These are phyloP conservation scores for Talaromyces sp. DNA, from an alignment of 2,329 filamentous ascomycete species.

Conservation along the genomic window DNA sequence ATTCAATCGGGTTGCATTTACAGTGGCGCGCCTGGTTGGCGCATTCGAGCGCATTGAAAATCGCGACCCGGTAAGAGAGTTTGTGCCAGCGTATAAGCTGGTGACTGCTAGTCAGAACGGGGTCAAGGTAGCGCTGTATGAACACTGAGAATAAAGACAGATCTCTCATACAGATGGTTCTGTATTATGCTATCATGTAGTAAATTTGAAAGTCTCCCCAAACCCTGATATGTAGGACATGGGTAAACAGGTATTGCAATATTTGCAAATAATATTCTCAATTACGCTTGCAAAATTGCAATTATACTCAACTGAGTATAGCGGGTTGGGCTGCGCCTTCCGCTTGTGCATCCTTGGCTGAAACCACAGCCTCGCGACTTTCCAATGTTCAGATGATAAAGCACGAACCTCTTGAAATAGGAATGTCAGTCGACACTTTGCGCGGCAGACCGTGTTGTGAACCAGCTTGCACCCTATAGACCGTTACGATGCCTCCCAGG, in stretches of 20 bases:
- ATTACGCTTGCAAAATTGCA: not conserved
- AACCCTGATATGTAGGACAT: not conserved
- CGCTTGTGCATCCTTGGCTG: not conserved
- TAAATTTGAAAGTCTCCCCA: too few species aligned
- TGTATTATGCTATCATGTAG: not conserved
- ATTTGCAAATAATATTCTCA: not conserved
- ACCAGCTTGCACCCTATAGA: not conserved
- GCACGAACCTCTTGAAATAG: not conserved
- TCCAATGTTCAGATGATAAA: not conserved
- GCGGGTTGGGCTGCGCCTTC: not conserved
- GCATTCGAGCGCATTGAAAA: constrained; percentile 7
- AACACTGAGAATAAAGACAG: not conserved
- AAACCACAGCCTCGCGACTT: not conserved
- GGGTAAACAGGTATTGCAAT: not conserved
- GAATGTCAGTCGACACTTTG: not conserved
- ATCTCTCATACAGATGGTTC: not conserved
- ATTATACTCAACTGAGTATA: not conserved
- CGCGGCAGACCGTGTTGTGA: not conserved
- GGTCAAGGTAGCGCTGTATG: constrained; percentile 6
- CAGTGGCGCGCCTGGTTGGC: not conserved
- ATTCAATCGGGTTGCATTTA: constrained; percentile 5
- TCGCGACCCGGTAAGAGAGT: constrained; percentile 2
- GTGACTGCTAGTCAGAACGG: constrained; percentile 8
- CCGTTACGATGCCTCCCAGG: not conserved
- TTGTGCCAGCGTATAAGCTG: constrained; percentile 7